Base-by-base conservation (phyloP, 1,139 yeast genomes). In the Blastobotrys arbuscula region DNA sequence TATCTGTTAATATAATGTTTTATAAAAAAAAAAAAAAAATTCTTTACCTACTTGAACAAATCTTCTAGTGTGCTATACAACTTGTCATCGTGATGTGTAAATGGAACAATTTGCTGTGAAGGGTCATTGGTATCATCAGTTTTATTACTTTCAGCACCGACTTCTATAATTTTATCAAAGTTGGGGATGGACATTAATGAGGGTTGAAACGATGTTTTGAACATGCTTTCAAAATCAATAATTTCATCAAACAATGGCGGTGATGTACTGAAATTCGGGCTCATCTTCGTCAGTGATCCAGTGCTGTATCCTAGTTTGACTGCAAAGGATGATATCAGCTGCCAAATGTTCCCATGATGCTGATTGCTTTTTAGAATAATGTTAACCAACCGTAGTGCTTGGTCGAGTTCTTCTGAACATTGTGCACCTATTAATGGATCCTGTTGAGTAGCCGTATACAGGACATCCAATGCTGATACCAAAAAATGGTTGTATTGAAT, bases 401-500 rank as follows among this genome's bases (percentile, higher is more conserved):
- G 31, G 33, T 49, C 53, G 43, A 55, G 49, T 31, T 55, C 59
- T 3, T 52, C 46, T 23, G 42, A 44, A 28, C 58, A 54, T 23
- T 41, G 41, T 16, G 43, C 44, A 10, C 53, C 44, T 31, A 39
- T 49, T 28, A 31, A 21, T 3, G 57, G 57, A 8, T 50, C 50
- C 19, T 51, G 47, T 28, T 49, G 51, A 10, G 59, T 51, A 3
- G 61, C 59, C n/a, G 55, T 49, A 39, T 58, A 57, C 19, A 60
- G 45, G 1, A 60, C 62, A 15, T 60, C 61, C 31, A 60, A 47
- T n/a, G 63, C 58, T 7, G 62, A 52, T 12, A 60, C 55, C 41
- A 60, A 43, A 44, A 57, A 59, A 42, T 60, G 60, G 46, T 58
- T 59, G 50, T 60, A 60, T 43, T 59, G 63, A 20, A 59, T 53